Evolutionary conservation across 1,284 basidiomycete species (phyloP).

Genomic region (Neolentinus lepideus): DNA sequence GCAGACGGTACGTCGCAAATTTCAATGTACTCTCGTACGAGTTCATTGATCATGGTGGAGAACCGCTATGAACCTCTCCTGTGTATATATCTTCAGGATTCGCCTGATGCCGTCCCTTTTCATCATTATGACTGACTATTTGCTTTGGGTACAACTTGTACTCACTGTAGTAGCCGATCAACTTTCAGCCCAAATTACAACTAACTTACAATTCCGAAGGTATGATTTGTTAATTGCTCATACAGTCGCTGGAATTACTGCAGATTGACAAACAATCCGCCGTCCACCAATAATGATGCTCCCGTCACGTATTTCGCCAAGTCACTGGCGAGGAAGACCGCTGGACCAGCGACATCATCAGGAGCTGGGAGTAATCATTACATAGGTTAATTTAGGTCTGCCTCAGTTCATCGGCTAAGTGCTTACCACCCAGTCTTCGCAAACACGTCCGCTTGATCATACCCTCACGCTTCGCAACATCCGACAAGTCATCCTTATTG

Average conservation of each 20-base stretch:
- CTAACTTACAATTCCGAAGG: neutral
- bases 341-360: constrained; percentile 72
- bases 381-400: neutral
- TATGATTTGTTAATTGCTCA: neutral
- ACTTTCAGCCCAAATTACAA: too few species aligned
- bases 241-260: constrained; percentile 33
- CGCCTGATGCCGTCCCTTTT: too few species aligned
- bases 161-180: too few species aligned
- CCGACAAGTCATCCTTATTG: constrained; percentile 69
- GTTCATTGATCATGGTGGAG: neutral
- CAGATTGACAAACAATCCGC: constrained; percentile 74
- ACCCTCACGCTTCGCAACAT: constrained; percentile 51
- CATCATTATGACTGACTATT: too few species aligned
- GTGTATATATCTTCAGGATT: too few species aligned
- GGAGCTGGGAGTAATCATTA: constrained; percentile 33
- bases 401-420: constrained; percentile 8
- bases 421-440: constrained; percentile 59
- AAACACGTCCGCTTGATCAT: constrained; percentile 67
- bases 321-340: constrained; percentile 71
- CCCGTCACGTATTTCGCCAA: constrained; percentile 72
- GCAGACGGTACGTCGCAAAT: neutral
- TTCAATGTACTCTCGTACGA: too few species aligned
- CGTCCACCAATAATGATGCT: constrained; percentile 67
- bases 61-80: too few species aligned
- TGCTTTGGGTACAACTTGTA: too few species aligned